Percentiles rank a stretch among this genome's conserved stretches.
phyloP scores from a whole-genome alignment of 192 early-diverging fungal genomes.

The Dimargaris xerosporica region DNA sequence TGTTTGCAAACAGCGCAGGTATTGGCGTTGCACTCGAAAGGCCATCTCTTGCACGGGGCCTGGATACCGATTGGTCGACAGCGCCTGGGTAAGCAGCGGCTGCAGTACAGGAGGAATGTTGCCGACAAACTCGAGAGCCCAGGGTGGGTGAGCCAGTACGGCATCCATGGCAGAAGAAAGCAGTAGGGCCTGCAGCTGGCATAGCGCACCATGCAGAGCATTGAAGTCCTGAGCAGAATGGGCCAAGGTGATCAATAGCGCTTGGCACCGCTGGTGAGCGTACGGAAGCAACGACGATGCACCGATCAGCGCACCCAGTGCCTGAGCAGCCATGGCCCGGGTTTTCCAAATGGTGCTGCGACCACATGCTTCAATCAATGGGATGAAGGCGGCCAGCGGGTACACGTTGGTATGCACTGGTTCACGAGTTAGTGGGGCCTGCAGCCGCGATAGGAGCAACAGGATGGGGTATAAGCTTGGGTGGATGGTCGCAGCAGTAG shows the following conservation, averaged over 20 bases:
- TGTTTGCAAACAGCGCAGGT: not conserved
- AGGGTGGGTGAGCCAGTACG: not conserved
- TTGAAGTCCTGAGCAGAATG: not conserved
- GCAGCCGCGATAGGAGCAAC: constrained; percentile 66
- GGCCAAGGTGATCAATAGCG: not conserved
- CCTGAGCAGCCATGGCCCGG: not conserved
- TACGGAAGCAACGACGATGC: not conserved
- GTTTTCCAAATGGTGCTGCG: constrained; percentile 35
- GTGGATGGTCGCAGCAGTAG: constrained; percentile 44
- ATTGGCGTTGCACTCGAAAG: not conserved
- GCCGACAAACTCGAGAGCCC: constrained; percentile 2
- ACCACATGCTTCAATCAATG: constrained; percentile 34
- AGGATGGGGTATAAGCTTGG: constrained; percentile 84
- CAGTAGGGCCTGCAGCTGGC: not conserved
- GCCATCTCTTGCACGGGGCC: not conserved
- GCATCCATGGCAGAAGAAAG: not conserved
- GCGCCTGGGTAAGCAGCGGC: not conserved
- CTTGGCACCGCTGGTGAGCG: not conserved
- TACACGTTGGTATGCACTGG: constrained; percentile 15
- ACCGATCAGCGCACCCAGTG: not conserved
- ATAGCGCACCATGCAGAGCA: not conserved
- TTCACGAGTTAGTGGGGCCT: constrained; percentile 42
- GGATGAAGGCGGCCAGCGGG: constrained; percentile 29
- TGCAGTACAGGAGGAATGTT: not conserved
- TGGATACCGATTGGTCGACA: not conserved